Evolutionary conservation across 1,284 basidiomycete species (phyloP).

Genomic region (Vanrija pseudolonga): DNA sequence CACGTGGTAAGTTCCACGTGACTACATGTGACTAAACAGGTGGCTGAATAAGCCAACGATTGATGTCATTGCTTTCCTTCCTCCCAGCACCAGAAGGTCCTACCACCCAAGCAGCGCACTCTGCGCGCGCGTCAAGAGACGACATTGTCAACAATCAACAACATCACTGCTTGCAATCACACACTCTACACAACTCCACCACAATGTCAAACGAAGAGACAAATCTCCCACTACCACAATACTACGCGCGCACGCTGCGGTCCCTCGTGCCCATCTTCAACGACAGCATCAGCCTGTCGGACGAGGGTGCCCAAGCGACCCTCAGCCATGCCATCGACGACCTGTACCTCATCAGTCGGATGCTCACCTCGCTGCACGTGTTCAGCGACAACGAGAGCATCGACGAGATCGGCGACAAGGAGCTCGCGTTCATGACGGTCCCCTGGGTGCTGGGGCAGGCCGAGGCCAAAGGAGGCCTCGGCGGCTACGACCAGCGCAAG

Average conservation of each 20-base stretch:
- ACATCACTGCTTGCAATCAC: too few species aligned
- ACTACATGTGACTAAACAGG: too few species aligned
- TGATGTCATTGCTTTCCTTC: too few species aligned
- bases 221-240: constrained; percentile 42
- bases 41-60: too few species aligned
- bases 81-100: too few species aligned
- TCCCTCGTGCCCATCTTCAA: constrained; percentile 41
- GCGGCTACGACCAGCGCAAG: constrained; percentile 59
- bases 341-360: constrained; percentile 45
- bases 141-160: too few species aligned
- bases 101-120: too few species aligned
- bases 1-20: too few species aligned
- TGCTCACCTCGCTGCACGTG: constrained; percentile 57
- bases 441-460: constrained; percentile 70
- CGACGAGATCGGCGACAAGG: constrained; percentile 76
- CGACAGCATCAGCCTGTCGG: constrained; percentile 32
- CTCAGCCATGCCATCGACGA: constrained; percentile 33
- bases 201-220: constrained; percentile 5
- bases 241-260: constrained; percentile 36
- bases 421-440: constrained; percentile 74
- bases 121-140: too few species aligned
- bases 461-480: constrained; percentile 62
- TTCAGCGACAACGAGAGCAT: constrained; percentile 82
- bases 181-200: background rate
- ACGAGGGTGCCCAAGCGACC: constrained; percentile 23